Evolutionary conservation across 2,329 filamentous ascomycete genomes (phyloP), one percentile per base, ranked within the genome.

Genomic region (Scedosporium dehoogii): DNA sequence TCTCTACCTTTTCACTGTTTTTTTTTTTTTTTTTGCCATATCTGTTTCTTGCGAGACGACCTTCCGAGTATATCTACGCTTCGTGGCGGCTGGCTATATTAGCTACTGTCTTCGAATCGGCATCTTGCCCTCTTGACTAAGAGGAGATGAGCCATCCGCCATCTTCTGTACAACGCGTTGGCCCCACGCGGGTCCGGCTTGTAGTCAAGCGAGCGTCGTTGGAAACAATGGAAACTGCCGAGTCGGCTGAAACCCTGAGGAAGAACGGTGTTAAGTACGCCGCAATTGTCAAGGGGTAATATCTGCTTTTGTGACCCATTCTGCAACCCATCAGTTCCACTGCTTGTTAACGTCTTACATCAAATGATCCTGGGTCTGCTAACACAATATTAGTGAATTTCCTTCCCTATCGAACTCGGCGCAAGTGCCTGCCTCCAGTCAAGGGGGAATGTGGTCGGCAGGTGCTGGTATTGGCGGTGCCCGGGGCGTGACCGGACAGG

Each of bases 371-470:
- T 14, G 4, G 18, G n/a, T 56, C 44, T 27, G 18, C 60, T 62
- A 62, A 59, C 44, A 38, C 42, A 59, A 16, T n/a, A n/a, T n/a
- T 64, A 88, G 85, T 64, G 85, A 88, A 69, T 88, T 88, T 62
- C 85, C 85, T 7, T 86, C 85, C 23, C 73, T 88, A 67, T 86
- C 84, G 60, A 85, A 84, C 68, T 85, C 82, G 66, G 76, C 82
- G 55, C 82, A 84, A 68, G 72, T 84, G 53, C 74, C 79, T 29
- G 81, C 72, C 63, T 71, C 78, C 6, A 79, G 71, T 56, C 79
- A 79, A 65, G 73, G 78, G 14, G 81, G 81, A 4, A 76, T 85
- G 73, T 86, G 83, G 83, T 79, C 81, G 51, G 74, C 76, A 27
- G 75, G 76, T 65, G 78, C 78, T 27, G 51, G 60, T 16, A 41